Evolutionary conservation across 805 yeast genomes (phyloP), one percentile per base, ranked within the genome.

Genomic region (Kodamaea kakaduensis): DNA sequence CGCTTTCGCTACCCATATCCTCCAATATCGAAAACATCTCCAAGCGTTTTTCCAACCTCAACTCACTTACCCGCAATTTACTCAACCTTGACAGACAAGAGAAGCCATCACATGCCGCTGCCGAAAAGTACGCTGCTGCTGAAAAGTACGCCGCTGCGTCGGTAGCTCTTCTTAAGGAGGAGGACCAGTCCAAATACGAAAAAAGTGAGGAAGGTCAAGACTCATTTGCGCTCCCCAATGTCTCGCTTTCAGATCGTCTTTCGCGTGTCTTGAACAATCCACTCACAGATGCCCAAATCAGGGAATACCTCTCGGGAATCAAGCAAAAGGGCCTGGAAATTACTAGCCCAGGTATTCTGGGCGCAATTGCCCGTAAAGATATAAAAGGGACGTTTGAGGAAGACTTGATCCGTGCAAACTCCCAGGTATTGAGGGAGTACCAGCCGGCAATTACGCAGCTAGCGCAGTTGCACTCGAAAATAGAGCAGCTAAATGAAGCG

Each of bases 311-410:
- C 41, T 43, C 47, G 9, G 39, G 54, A 3, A 46, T 67, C 33
- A 63, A 65, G 36, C 22, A 43, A 8, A 48, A 45, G 31, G 50
- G 59, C n/a, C 50, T 50, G 8, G 52, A 58, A 12, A 46, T 74
- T 28, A 65, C 74, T 4, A 72, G 68, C 29, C 67, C 78, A 0
- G 71, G 69, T 5, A 46, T 77, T 17, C 51, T 69, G 9, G 90
- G 90, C 0, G 71, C 79, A 2, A 62, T 80, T 22, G 62, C 78
- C 1, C 66, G 94, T 44, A 72, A 81, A 48, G 67, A 74, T 24
- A 59, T 84, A 33, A 64, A 80, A 37, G 75, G 78, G 27, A 75
- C 70, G 25, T 62, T 83, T 14, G 89, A 83, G 47, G 61, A 63
- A 18, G 84, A 81, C 36, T 51, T 82, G 19, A 56, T 82, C 25